phyloP scores from a whole-genome alignment of 257 asterid species.

The Capsicum rhomboideum region DNA sequence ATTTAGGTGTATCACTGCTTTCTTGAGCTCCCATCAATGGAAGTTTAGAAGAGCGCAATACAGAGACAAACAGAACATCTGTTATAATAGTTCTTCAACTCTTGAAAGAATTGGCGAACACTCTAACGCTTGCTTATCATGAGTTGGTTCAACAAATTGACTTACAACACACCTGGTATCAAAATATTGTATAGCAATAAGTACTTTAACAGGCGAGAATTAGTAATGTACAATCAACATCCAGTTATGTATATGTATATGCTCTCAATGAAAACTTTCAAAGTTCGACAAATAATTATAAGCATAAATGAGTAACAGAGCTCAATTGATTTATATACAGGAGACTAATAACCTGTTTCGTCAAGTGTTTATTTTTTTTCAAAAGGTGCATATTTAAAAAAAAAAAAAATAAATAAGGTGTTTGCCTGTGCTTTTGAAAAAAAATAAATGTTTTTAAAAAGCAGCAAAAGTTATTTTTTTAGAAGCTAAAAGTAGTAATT shows the following conservation, averaged over 20 bases:
- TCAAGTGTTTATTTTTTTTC: too few relatives aligned
- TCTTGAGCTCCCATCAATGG: neutral
- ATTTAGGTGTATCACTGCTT: neutral
- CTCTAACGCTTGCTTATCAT: conserved; percentile 93
- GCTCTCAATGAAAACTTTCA: too few relatives aligned
- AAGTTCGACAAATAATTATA: too few relatives aligned
- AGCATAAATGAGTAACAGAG: neutral
- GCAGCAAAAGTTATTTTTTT: too few relatives aligned
- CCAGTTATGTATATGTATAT: too few relatives aligned
- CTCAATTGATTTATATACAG: too few relatives aligned
- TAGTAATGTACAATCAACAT: neutral
- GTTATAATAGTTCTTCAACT: conserved; percentile 53
- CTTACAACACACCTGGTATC: conserved; percentile 70
- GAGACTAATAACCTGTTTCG: too few relatives aligned
- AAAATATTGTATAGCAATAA: neutral
- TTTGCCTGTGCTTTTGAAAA: too few relatives aligned
- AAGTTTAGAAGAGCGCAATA: neutral
- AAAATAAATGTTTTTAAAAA: too few relatives aligned
- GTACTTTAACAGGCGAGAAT: conserved; percentile 11
- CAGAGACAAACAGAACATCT: conserved; percentile 22
- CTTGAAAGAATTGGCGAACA: conserved; percentile 74
- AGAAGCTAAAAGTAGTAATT: too few relatives aligned
- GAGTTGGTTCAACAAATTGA: conserved; percentile 94
- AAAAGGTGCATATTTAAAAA: too few relatives aligned
- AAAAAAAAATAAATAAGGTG: too few relatives aligned